phyloP scores from a whole-genome alignment of 2,329 filamentous ascomycete species.

The Ophiocordyceps camponoti-saundersi region DNA sequence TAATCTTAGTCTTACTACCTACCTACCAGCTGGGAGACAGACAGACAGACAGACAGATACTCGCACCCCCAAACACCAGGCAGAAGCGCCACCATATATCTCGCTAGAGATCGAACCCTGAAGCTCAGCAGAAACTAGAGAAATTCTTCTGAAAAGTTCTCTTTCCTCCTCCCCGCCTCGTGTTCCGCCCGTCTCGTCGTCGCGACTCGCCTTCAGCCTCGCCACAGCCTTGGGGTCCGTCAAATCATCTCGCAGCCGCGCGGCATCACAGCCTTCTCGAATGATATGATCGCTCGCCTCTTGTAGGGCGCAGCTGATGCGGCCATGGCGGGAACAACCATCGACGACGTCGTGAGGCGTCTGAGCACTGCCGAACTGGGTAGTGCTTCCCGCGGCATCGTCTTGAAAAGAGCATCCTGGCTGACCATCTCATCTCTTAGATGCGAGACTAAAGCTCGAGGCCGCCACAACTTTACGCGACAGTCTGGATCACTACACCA shows the following conservation, averaged over 20 bases:
- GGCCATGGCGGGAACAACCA: slow-evolving; percentile 42
- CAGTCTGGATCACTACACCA: slow-evolving; percentile 75
- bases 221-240: slow-evolving; percentile 9
- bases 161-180: neutral
- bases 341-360: slow-evolving; percentile 47
- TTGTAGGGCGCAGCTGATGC: slow-evolving; percentile 25
- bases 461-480: slow-evolving; percentile 79
- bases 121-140: neutral
- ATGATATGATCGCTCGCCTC: slow-evolving; percentile 19
- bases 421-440: slow-evolving; percentile 25
- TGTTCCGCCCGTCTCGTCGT: neutral
- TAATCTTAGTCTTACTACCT: neutral
- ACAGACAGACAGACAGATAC: neutral
- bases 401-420: too few relatives aligned
- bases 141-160: neutral
- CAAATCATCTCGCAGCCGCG: slow-evolving; percentile 3
- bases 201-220: neutral
- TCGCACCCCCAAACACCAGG: neutral
- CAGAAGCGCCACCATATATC: neutral
- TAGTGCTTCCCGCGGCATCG: slow-evolving; percentile 14
- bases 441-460: slow-evolving; percentile 65
- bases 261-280: slow-evolving; percentile 9
- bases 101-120: too few relatives aligned
- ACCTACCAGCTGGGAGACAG: too few relatives aligned
- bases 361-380: slow-evolving; percentile 38